Evolutionary conservation across 148 eudicot genomes (phyloP).

Genomic region (Rheum nobile): DNA sequence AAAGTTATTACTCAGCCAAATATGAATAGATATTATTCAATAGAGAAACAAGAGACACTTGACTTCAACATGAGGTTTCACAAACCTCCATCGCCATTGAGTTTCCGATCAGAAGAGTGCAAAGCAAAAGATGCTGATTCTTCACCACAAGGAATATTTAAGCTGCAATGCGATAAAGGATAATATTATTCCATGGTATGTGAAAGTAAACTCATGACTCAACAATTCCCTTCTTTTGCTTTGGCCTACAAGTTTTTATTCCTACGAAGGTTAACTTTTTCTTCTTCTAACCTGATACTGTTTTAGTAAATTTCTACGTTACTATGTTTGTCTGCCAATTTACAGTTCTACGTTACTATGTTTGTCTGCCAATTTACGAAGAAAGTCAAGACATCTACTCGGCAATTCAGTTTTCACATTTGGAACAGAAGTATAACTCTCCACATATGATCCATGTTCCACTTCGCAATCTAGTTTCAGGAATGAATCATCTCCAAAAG

Average conservation of each 20-base stretch:
- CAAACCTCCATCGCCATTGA: conserved; percentile 95
- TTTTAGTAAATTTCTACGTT: neutral
- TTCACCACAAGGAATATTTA: conserved; percentile 92
- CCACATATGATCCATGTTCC: neutral
- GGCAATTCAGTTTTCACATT: neutral
- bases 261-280: neutral
- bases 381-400: neutral
- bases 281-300: neutral
- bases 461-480: neutral
- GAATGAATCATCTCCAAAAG: neutral
- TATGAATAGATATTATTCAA: neutral
- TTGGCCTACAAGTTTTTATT: neutral
- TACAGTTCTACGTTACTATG: neutral
- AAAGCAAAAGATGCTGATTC: conserved; percentile 92
- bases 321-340: neutral
- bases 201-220: neutral
- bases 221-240: neutral
- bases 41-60: neutral
- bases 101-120: conserved; percentile 91
- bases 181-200: neutral
- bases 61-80: conserved; percentile 7
- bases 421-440: neutral
- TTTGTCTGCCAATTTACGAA: neutral
- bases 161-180: conserved; percentile 41
- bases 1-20: neutral